Evolutionary conservation across 139 green algal species (phyloP).

Genomic region (Coccomyxa sp.): DNA sequence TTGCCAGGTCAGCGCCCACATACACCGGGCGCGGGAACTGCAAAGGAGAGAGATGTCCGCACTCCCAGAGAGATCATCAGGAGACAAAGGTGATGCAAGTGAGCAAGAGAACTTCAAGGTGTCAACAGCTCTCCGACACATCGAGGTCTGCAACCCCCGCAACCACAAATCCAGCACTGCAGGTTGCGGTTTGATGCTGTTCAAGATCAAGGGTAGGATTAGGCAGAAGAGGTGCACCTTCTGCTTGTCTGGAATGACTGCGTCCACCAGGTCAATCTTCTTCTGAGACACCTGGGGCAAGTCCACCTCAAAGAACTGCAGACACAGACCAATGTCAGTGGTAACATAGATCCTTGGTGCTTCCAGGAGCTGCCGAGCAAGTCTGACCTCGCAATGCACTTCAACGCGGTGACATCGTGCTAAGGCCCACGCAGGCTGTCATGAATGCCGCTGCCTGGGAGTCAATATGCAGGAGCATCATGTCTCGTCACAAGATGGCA

Average conservation of each 20-base stretch:
- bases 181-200: too few species aligned
- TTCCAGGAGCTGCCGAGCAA: too few species aligned
- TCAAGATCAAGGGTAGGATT: neutral
- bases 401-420: too few species aligned
- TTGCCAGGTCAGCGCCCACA: slow-evolving; percentile 51
- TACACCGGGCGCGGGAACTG: slow-evolving; percentile 40
- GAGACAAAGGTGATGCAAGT: neutral
- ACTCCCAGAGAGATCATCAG: neutral
- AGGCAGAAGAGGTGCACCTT: slow-evolving; percentile 4
- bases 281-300: slow-evolving; percentile 44
- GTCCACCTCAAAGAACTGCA: slow-evolving; percentile 59
- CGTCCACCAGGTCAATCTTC: slow-evolving; percentile 53
- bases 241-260: slow-evolving; percentile 22
- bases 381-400: too few species aligned
- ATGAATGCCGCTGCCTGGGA: too few species aligned
- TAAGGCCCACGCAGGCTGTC: too few species aligned
- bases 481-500: too few species aligned
- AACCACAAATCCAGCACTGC: too few species aligned
- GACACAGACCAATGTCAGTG: neutral
- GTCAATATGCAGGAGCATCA: too few species aligned
- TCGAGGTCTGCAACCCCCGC: too few species aligned
- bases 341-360: too few species aligned
- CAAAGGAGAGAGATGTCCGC: neutral
- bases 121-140: too few species aligned
- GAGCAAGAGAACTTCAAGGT: neutral